phyloP scores from a whole-genome alignment of 192 early-diverging fungal species.

The Obelidium mucronatum region DNA sequence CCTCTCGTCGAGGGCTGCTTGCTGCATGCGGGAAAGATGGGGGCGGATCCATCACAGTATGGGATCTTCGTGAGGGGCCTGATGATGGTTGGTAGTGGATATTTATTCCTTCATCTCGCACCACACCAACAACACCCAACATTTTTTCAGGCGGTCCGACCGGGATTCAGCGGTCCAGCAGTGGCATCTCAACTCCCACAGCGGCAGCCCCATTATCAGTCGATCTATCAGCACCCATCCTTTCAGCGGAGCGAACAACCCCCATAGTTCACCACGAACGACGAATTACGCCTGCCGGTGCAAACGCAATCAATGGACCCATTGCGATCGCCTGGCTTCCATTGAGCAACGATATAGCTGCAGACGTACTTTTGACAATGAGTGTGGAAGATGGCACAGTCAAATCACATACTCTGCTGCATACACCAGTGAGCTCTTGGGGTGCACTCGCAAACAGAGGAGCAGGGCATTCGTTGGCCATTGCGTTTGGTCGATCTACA shows the following conservation, averaged over 20 bases:
- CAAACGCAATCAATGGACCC: too few relatives aligned
- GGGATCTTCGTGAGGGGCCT: not conserved
- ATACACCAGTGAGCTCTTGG: not conserved
- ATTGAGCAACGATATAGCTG: not conserved
- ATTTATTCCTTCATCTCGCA: too few relatives aligned
- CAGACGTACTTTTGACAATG: not conserved
- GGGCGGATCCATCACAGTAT: not conserved
- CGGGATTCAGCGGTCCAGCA: too few relatives aligned
- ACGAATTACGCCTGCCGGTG: not conserved
- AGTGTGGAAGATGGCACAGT: not conserved
- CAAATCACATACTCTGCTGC: not conserved
- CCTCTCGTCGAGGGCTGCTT: not conserved
- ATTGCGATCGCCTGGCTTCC: not conserved
- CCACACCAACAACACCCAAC: too few relatives aligned
- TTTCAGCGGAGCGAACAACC: not conserved
- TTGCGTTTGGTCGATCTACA: not conserved
- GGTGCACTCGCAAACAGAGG: not conserved
- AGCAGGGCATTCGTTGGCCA: not conserved
- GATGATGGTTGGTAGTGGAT: too few relatives aligned
- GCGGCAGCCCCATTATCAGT: not conserved
- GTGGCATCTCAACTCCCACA: not conserved
- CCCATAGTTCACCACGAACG: not conserved
- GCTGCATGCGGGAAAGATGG: conserved; percentile 5
- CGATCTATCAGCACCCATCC: not conserved
- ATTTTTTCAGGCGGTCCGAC: too few relatives aligned